Evolutionary conservation across 768 basidiomycete species (phyloP), one percentile per base, ranked within the genome.

Genomic region (Tubosaeta sp.): DNA sequence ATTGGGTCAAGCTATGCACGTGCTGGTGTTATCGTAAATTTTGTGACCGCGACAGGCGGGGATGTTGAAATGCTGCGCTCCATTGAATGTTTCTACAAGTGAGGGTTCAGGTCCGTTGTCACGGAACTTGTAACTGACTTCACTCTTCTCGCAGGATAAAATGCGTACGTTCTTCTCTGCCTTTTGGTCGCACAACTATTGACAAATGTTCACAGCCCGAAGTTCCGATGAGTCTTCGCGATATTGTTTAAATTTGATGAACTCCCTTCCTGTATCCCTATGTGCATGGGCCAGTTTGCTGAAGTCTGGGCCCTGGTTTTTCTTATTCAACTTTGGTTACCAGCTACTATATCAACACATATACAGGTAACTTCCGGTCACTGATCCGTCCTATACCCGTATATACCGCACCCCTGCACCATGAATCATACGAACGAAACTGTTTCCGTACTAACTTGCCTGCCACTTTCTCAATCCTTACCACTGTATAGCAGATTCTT

Each of bases 11-110:
- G 76, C 68, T 87, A 91, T 65, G 80, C 85, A 35, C 85, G 92
- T 46, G 87, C 92, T 49, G 96, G 95, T 25, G 89, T 97, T 47
- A 80, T 96, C 53, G 80, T 99, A 64, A 98, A 95, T 69, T 94
- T 98, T 61, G 94, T 98, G 55, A 96, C 94, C 50, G 95, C 94
- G 48, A 94, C 93, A 13, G 94, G 94, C 27, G 94, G 94, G 36
- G 95, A 98, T 68, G 94, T 97, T 49, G 95, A 98, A 74, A 96
- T 97, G 94, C 75, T 98, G 55, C 82, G 95, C 64, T 90, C 90
- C 59, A 97, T 97, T 77, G 95, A 98, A 76, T 95, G 94, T 79
- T 95, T 93, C 74, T 97, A 95, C 79, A 92, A 92, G 90, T 91
- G 58, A 58, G 81, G 53, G 69, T 66, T 27, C 32, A 31, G 32